Evolutionary conservation across 805 yeast genomes (phyloP).

Genomic region (Wickerhamiella brachini): DNA sequence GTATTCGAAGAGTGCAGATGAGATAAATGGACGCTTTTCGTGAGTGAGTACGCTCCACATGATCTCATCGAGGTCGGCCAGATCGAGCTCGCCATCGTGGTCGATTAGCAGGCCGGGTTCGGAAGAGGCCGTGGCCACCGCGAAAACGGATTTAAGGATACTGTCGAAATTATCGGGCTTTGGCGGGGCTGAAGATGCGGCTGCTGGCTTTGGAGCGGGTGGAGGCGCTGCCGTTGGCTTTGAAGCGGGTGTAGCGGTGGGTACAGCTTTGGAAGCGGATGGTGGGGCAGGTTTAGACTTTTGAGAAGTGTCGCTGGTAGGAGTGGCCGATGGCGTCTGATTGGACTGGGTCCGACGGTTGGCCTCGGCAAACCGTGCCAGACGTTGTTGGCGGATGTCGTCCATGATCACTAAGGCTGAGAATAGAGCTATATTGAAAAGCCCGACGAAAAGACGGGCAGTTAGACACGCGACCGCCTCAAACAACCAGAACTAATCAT

Average conservation of each 20-base stretch:
- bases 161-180: background rate
- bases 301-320: no score
- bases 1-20: conserved; percentile 5
- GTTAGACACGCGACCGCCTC: no score
- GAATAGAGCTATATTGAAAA: no score
- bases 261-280: no score
- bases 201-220: no score
- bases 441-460: no score
- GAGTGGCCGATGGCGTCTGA: no score
- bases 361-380: conserved; percentile 4
- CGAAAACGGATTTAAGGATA: background rate
- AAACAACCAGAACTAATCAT: no score
- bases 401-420: background rate
- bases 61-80: background rate
- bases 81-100: background rate
- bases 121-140: background rate
- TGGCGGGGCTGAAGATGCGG: background rate
- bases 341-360: no score
- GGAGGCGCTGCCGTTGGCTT: no score
- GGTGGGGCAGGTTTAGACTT: no score
- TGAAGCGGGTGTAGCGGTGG: no score
- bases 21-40: background rate
- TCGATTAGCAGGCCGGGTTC: background rate
- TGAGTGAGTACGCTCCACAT: background rate
- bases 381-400: conserved; percentile 15